phyloP scores from a whole-genome alignment of 768 basidiomycete genomes.

The Calocera viscosa region DNA sequence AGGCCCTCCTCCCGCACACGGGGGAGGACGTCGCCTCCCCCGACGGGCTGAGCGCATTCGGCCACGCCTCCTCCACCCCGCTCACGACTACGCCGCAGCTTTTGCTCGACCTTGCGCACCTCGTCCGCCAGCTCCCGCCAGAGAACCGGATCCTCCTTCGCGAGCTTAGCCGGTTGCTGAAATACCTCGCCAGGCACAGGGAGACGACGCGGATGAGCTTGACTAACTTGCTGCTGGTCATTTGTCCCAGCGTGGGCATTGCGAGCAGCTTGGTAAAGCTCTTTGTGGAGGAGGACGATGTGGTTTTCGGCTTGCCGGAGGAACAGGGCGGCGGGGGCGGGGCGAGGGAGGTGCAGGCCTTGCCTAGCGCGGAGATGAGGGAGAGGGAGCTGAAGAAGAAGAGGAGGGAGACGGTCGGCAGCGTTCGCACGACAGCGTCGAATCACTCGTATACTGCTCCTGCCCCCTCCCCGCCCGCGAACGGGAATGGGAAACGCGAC shows the following conservation, averaged over 20 bases:
- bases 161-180: constrained; percentile 70
- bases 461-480: neutral
- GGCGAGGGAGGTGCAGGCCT: neutral
- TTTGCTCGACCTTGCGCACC: constrained; percentile 43
- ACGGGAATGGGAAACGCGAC: constrained; percentile 4
- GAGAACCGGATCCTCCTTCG: constrained; percentile 77
- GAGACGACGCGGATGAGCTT: constrained; percentile 85
- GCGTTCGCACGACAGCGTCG: neutral
- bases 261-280: constrained; percentile 15
- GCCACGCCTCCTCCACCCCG: constrained; percentile 46
- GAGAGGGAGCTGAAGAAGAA: neutral
- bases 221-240: constrained; percentile 73
- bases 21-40: constrained; percentile 10
- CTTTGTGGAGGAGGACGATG: constrained; percentile 14
- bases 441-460: neutral
- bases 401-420: neutral
- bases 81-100: constrained; percentile 50
- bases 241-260: constrained; percentile 76
- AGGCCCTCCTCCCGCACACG: constrained; percentile 49
- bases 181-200: constrained; percentile 52
- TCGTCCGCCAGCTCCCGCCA: constrained; percentile 56
- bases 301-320: neutral
- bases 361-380: neutral
- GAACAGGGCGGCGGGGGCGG: neutral
- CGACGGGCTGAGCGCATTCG: constrained; percentile 9